Conservation (phyloP, 1,284 basidiomycete genomes). For the Ustilago vetiveriae region DNA sequence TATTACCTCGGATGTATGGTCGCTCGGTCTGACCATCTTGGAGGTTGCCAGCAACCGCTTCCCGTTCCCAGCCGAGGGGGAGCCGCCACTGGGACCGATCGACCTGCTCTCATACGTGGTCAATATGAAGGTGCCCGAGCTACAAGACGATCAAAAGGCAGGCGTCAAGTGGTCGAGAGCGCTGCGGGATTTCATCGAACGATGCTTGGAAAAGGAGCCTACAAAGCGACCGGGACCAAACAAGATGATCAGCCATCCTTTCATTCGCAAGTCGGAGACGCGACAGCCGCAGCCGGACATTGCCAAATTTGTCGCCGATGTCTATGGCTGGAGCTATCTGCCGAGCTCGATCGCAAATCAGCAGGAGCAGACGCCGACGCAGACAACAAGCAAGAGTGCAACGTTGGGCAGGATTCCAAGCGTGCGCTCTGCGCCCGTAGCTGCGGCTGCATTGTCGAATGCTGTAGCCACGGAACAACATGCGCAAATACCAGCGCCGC, state of each 20-base stretch:
- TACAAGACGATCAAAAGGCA: constrained; percentile 71
- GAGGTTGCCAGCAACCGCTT: constrained; percentile 94
- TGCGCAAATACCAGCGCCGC: not conserved
- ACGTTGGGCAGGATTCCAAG: constrained; percentile 40
- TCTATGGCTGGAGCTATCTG: constrained; percentile 79
- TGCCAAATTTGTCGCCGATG: constrained; percentile 80
- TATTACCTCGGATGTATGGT: constrained; percentile 98
- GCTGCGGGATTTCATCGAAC: constrained; percentile 91
- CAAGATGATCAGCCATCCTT: constrained; percentile 85
- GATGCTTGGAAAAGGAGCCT: constrained; percentile 75
- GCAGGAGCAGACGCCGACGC: constrained; percentile 42
- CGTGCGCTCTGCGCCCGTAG: constrained; percentile 40
- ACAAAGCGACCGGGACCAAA: constrained; percentile 81
- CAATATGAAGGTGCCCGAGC: constrained; percentile 82
- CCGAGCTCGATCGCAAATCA: constrained; percentile 37
- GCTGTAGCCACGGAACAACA: constrained; percentile 5
- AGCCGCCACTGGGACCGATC: constrained; percentile 77
- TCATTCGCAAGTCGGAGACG: constrained; percentile 81
- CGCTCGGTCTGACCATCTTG: constrained; percentile 88
- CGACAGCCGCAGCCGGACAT: constrained; percentile 74
- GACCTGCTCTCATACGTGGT: constrained; percentile 93
- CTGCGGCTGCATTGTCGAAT: constrained; percentile 15
- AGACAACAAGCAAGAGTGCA: constrained; percentile 13
- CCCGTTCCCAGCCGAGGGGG: constrained; percentile 87
- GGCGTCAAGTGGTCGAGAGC: constrained; percentile 78